Evolutionary conservation across 2,329 filamentous ascomycete species (phyloP).

Genomic region (Alternaria arborescens): DNA sequence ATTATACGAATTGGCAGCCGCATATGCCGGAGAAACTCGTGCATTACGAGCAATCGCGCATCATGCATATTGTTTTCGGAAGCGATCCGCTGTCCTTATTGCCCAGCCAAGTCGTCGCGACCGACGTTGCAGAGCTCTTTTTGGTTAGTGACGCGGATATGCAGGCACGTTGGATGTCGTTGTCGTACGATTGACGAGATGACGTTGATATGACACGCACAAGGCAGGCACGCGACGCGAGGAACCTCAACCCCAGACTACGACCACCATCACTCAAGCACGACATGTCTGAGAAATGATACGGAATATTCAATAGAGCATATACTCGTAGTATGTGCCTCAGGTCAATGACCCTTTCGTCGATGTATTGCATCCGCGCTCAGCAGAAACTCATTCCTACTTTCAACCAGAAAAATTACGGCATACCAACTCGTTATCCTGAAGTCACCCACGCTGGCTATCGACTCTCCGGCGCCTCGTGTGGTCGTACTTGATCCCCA

Average conservation of each 20-base stretch:
- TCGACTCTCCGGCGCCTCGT: background rate
- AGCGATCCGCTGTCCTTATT: background rate
- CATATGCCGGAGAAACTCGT: background rate
- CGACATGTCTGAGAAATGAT: background rate
- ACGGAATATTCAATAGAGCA: background rate
- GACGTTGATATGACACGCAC: conserved; percentile 7
- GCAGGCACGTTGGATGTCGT: background rate
- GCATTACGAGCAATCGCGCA: background rate
- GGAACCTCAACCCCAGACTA: background rate
- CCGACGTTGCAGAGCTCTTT: background rate
- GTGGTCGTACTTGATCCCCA: background rate
- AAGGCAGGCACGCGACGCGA: background rate
- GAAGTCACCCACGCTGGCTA: background rate
- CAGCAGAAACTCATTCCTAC: background rate
- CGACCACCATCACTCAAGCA: background rate
- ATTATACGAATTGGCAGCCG: background rate
- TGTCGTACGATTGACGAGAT: conserved; percentile 4
- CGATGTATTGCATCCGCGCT: background rate
- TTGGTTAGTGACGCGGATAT: background rate
- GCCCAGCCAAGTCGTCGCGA: background rate
- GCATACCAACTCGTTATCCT: background rate
- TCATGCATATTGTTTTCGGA: background rate
- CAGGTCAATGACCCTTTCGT: background rate
- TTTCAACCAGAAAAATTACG: background rate
- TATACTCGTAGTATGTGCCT: background rate